Base-by-base conservation (phyloP, 176 grass and related monocot genomes). In the Eragrostis nindensis region DNA sequence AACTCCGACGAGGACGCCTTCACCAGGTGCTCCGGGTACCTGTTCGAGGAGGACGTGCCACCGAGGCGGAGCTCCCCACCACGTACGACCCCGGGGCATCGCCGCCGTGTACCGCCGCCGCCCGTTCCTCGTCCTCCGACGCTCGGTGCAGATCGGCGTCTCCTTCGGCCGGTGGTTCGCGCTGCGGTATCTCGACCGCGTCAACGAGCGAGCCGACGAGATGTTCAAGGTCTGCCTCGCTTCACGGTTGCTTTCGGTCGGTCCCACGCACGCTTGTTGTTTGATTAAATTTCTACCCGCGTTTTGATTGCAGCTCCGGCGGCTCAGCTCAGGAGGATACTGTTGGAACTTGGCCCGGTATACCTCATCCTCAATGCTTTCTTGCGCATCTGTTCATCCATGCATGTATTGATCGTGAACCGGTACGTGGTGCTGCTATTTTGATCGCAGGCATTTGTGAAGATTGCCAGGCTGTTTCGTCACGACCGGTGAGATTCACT, bases 381-480 rank as follows among this genome's bases (percentile, higher is more conserved):
- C 1, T 47, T 44, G 75, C 80, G 43, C 47, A 48, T 86, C 17
- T 3, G 57, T 32, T 45, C 56, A 7, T 74, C 13, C 54, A 52
- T 26, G 44, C 77, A 30, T 63, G 27, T 50, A 7, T 54, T 40
- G 11, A 38, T 40, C 44, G 86, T 77, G 80, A 32, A 68, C 8
- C 8, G 24, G 17, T 50, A 80, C 45, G 30, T 4, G 22, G 17
- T 73, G 40, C 69, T 80, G 14, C 73, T 80, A 65, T 77, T 75
- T 82, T 73, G 22, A 45, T 73, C 27, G 8, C 90, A 98, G 95
- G 77, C 95, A 81, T 98, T 93, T 81, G 88, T 98, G 71, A 98
- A 98, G 76, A 98, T 94, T 75, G 95, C 95, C 95, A 98, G 75
- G 95, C 92, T 61, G 95, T 98, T 54, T 98, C 95, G 6, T 93